These are phyloP conservation scores for Pseudocercospora fijiensis DNA, from an alignment of 2,329 filamentous ascomycete genomes.

Conservation along the genomic window DNA sequence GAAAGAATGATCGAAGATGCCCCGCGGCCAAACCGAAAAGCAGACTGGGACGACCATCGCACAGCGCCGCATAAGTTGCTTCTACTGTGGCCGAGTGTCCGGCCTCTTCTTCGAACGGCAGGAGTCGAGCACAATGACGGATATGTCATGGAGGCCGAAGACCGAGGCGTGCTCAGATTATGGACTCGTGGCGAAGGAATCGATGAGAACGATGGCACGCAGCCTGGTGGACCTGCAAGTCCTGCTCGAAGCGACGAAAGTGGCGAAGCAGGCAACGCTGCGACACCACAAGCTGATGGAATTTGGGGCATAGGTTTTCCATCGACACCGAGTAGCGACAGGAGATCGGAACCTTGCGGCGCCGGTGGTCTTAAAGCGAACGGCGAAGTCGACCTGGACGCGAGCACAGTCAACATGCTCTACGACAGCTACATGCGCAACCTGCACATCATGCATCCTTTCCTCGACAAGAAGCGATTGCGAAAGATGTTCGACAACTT, in stretches of 20 bases:
- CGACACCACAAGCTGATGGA: slow-evolving; percentile 46
- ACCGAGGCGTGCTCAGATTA: slow-evolving; percentile 39
- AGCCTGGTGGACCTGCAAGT: slow-evolving; percentile 39
- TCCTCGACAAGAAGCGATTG: slow-evolving; percentile 58
- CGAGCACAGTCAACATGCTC: slow-evolving; percentile 51
- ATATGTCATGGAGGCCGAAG: slow-evolving; percentile 42
- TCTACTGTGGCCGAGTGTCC: slow-evolving; percentile 57
- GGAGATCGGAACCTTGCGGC: slow-evolving; percentile 37
- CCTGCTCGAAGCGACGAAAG: slow-evolving; percentile 43
- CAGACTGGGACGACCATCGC: slow-evolving; percentile 81
- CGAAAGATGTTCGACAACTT: slow-evolving; percentile 54
- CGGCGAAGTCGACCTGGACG: slow-evolving; percentile 56
- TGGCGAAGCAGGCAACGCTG: slow-evolving; percentile 32
- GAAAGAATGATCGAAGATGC: slow-evolving; percentile 30
- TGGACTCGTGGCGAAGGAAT: slow-evolving; percentile 43
- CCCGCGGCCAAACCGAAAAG: slow-evolving; percentile 45
- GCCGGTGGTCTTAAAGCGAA: slow-evolving; percentile 53
- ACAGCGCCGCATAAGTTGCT: slow-evolving; percentile 84
- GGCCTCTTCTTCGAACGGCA: slow-evolving; percentile 37
- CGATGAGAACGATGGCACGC: slow-evolving; percentile 40
- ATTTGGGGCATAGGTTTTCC: slow-evolving; percentile 54
- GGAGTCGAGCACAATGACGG: slow-evolving; percentile 33
- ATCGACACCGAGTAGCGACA: slow-evolving; percentile 33
- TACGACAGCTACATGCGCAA: slow-evolving; percentile 58
- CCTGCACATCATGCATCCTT: slow-evolving; percentile 64